phyloP scores from a whole-genome alignment of 2,329 filamentous ascomycete species.

The Zasmidium citrigriseum region DNA sequence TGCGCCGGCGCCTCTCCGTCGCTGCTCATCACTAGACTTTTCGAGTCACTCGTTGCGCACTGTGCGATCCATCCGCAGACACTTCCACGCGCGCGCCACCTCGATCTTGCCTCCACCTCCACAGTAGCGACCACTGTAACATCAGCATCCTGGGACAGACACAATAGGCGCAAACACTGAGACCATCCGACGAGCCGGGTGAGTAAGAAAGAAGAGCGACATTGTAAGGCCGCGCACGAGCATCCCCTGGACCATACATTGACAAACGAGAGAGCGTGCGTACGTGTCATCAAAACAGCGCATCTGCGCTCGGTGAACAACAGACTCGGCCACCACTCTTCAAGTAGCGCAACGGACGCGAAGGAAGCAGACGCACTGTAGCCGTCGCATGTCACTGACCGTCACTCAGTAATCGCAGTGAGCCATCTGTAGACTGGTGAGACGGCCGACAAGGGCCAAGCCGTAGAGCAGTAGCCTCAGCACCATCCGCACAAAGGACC shows the following conservation, averaged over 20 bases:
- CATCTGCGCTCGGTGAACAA: not conserved
- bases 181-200: not conserved
- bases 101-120: not conserved
- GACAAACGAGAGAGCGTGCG: not conserved
- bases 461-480: conserved; percentile 21
- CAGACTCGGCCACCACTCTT: not conserved
- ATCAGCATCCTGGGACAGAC: not conserved
- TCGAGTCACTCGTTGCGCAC: not conserved
- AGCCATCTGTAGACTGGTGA: conserved; percentile 24
- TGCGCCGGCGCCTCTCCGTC: not conserved
- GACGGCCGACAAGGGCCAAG: conserved; percentile 11
- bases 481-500: conserved; percentile 12
- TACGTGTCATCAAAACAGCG: not conserved
- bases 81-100: not conserved
- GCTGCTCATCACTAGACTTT: not conserved
- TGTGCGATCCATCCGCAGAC: not conserved
- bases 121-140: not conserved
- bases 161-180: not conserved
- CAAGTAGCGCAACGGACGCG: conserved; percentile 1
- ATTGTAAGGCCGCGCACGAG: not conserved
- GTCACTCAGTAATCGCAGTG: conserved; percentile 24
- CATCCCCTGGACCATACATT: not conserved
- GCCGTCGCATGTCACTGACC: conserved; percentile 22
- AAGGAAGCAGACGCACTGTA: conserved; percentile 12
- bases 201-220: not conserved